phyloP scores from a whole-genome alignment of 179 eudicot genomes.

The Amaranthus tricolor region DNA sequence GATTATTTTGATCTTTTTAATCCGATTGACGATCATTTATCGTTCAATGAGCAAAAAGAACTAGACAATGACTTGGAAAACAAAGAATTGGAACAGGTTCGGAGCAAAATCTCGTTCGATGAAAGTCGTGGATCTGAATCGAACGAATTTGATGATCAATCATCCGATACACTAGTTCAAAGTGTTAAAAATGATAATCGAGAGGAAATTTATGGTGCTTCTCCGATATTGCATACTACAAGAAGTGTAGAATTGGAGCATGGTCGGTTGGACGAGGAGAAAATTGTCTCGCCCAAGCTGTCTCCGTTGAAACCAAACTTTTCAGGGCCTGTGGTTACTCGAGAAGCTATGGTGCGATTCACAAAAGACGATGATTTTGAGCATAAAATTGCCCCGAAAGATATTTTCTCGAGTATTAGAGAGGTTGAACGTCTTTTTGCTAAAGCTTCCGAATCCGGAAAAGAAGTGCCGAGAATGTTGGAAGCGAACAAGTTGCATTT shows the following conservation, averaged over 20 bases:
- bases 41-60: constrained; percentile 51
- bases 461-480: constrained; percentile 90
- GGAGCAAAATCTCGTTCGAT: constrained; percentile 37
- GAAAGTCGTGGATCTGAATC: constrained; percentile 46
- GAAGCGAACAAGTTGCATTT: constrained; percentile 95
- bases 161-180: constrained; percentile 65
- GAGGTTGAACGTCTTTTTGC: constrained; percentile 70
- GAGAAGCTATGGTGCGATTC: constrained; percentile 41
- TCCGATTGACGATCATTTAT: constrained; percentile 62
- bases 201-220: constrained; percentile 38
- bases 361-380: constrained; percentile 43
- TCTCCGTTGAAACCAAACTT: constrained; percentile 63
- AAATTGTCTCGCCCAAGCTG: constrained; percentile 54
- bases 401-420: constrained; percentile 65
- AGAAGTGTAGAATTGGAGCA: constrained; percentile 35
- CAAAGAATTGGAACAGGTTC: background rate
- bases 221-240: constrained; percentile 31
- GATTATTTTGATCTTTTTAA: constrained; percentile 84
- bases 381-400: constrained; percentile 61
- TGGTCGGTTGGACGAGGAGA: constrained; percentile 38
- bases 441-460: constrained; percentile 89
- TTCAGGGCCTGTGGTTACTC: constrained; percentile 40
- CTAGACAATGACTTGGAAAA: constrained; percentile 36
- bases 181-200: constrained; percentile 76
- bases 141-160: constrained; percentile 89